Base-by-base conservation (phyloP, 1,284 basidiomycete genomes). In the Ceratobasidium sp. region DNA sequence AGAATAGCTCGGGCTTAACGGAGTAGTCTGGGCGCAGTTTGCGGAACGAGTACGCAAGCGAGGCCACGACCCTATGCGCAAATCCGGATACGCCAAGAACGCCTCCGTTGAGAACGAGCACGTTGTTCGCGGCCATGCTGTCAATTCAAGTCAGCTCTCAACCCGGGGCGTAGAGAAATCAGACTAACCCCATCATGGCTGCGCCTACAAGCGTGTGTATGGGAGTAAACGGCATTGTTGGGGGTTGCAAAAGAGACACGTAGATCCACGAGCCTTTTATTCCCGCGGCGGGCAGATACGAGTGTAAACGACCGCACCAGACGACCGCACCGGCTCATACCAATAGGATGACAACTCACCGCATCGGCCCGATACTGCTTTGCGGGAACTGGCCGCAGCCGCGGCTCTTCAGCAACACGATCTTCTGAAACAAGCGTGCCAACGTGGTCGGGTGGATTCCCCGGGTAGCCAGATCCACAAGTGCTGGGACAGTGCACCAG, bases 151-250 rank as follows among this genome's bases (percentile, higher is more conserved):
- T 61, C 2, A 61, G 29, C 27, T 14, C 8, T 39, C 22, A 7
- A 1, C 27, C 13, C 37, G 7, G 39, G 16, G 3, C 16, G 16
- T 2, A 39, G 6, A 41, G n/a, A 37, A 41, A 34, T 9, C 22
- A 51, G 27, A 72, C 56, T 31, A 5, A 61, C 58, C 69, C 58
- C 58, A 72, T 61, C 69, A 72, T 72, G 34, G 54, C 49, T 5
- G 69, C 43, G 34, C 69, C 69, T 37, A 72, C 34, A 14, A 72
- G 31, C 22, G 56, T 72, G 7, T 72, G 58, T 7, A 72, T 34
- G 1, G 69, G 69, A 39, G 69, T 72, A 22, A 72, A 62, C 22
- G 56, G 69, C 69, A 61, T 72, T 14, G 22, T 72, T n/a, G 31
- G 43, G 43, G 19, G 31, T 34, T 14, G 6, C 6, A 24, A 59